Percentiles rank a stretch among this genome's conserved stretches.
Evolutionary conservation across 129 eudicot genomes (phyloP).

Genomic region (Tagetes erecta): DNA sequence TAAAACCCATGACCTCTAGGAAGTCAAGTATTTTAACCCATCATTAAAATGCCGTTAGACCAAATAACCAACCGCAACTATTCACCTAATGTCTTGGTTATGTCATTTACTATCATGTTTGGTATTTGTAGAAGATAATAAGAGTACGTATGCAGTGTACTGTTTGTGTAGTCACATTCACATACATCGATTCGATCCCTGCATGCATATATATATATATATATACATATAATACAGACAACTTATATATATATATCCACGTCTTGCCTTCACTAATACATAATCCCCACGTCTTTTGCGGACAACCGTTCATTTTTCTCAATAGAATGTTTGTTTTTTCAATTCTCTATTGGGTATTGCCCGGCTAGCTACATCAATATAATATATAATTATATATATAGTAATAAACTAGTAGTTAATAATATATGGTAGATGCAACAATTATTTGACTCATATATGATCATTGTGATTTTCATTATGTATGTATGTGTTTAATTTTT

Average conservation of each 20-base stretch:
- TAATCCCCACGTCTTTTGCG: slow-evolving; percentile 36
- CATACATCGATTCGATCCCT: slow-evolving; percentile 14
- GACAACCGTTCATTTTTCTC: slow-evolving; percentile 24
- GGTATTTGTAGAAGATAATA: slow-evolving; percentile 3
- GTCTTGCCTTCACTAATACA: slow-evolving; percentile 7
- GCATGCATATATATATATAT: slow-evolving; percentile 10
- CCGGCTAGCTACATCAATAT: neutral
- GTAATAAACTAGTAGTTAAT: neutral
- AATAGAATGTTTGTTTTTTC: neutral
- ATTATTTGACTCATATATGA: neutral
- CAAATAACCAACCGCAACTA: no score
- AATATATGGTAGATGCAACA: neutral
- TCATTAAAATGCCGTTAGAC: no score
- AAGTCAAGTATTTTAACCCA: no score
- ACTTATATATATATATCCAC: no score
- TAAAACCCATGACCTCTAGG: no score
- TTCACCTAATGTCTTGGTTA: no score
- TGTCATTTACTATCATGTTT: no score
- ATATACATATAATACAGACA: neutral
- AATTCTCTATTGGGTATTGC: neutral
- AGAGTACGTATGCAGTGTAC: slow-evolving; percentile 10
- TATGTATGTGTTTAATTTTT: no score
- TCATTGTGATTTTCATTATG: no score
- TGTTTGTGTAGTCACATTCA: slow-evolving; percentile 32
- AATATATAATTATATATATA: neutral